phyloP scores from a whole-genome alignment of 2,329 filamentous ascomycete species.

The Gyromitra esculenta region DNA sequence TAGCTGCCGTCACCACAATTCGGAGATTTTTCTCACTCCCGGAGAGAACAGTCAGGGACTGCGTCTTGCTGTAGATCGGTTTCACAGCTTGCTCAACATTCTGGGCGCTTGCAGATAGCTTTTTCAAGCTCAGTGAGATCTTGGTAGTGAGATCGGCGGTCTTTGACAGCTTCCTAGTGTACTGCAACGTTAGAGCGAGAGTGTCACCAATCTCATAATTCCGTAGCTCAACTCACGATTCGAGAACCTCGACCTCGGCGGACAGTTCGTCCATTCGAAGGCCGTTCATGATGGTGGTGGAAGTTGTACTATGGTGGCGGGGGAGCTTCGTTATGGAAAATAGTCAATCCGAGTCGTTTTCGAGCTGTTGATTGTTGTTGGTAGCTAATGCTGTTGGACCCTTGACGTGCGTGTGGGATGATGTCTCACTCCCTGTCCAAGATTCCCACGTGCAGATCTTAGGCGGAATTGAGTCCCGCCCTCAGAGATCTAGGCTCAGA shows the following conservation, averaged over 20 bases:
- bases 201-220: neutral
- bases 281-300: slow-evolving; percentile 49
- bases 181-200: slow-evolving; percentile 20
- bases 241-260: slow-evolving; percentile 75
- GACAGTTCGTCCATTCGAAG: slow-evolving; percentile 71
- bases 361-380: neutral
- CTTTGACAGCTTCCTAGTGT: slow-evolving; percentile 76
- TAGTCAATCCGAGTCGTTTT: slow-evolving; percentile 1
- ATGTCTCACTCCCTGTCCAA: slow-evolving; percentile 22
- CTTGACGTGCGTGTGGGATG: slow-evolving; percentile 12
- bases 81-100: slow-evolving; percentile 91
- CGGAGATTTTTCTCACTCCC: slow-evolving; percentile 68
- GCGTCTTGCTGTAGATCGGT: slow-evolving; percentile 91
- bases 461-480: slow-evolving; percentile 22
- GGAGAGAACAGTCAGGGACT: slow-evolving; percentile 85
- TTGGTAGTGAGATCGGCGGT: slow-evolving; percentile 93
- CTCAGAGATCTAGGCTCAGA: slow-evolving; percentile 8
- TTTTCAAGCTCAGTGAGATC: slow-evolving; percentile 85
- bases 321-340: slow-evolving; percentile 1
- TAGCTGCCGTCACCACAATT: slow-evolving; percentile 1
- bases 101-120: slow-evolving; percentile 87
- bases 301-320: neutral
- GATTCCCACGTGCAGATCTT: slow-evolving; percentile 28
- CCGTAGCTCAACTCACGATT: slow-evolving; percentile 62
- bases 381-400: slow-evolving; percentile 5